phyloP scores from a whole-genome alignment of 2,329 filamentous ascomycete genomes.

The Elsinoe australis region DNA sequence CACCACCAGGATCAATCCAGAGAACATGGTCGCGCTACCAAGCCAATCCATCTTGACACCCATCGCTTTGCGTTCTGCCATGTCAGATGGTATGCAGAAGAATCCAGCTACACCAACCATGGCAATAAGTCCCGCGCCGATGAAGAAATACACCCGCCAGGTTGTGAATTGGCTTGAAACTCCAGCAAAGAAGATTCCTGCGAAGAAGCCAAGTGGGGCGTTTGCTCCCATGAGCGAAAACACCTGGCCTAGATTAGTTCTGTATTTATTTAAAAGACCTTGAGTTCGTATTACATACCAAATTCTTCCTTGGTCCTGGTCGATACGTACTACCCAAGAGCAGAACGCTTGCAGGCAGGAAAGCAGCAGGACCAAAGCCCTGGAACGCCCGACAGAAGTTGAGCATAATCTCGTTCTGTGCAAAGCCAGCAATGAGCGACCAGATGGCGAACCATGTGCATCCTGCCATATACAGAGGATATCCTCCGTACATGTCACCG shows the following conservation, averaged over 20 bases:
- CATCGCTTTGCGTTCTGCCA: constrained; percentile 26
- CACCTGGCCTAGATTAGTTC: too few species aligned
- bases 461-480: constrained; percentile 31
- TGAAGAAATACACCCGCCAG: constrained; percentile 32
- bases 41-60: constrained; percentile 33
- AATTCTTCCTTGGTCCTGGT: constrained; percentile 28
- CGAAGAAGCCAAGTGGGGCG: constrained; percentile 33
- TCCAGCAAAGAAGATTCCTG: constrained; percentile 30
- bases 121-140: constrained; percentile 26
- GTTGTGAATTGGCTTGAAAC: constrained; percentile 23
- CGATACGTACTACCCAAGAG: constrained; percentile 30
- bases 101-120: constrained; percentile 27
- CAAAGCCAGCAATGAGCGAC: constrained; percentile 31
- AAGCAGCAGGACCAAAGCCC: constrained; percentile 32
- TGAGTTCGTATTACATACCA: constrained; percentile 30
- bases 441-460: constrained; percentile 31
- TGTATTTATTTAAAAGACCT: too few species aligned
- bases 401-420: constrained; percentile 23
- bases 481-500: constrained; percentile 33
- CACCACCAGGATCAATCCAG: constrained; percentile 29
- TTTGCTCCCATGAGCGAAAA: constrained; percentile 33
- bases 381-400: constrained; percentile 32
- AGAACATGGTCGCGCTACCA: constrained; percentile 29
- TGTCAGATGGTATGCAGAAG: constrained; percentile 29
- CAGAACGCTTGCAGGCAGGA: constrained; percentile 30